Percentiles rank a stretch among this genome's conserved stretches.
These are phyloP conservation scores for Hansfordia pulvinata DNA, from an alignment of 2,329 filamentous ascomycete species.

Conservation along the genomic window DNA sequence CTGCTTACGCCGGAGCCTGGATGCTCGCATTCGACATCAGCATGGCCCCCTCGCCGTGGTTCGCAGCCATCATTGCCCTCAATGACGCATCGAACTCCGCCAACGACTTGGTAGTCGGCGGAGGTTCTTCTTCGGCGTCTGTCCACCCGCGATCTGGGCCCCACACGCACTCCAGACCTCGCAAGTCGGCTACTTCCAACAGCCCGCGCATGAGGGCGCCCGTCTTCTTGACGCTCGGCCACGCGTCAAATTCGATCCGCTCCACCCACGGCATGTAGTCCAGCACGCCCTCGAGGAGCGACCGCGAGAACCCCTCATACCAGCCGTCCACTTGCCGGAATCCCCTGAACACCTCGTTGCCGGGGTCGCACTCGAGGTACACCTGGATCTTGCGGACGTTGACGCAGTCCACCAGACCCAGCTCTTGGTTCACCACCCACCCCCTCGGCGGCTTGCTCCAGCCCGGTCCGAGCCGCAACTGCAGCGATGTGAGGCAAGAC, in stretches of 20 bases:
- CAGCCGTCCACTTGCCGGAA: slow-evolving; percentile 54
- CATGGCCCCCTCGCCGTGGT: no score
- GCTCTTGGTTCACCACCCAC: slow-evolving; percentile 52
- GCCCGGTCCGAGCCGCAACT: slow-evolving; percentile 60
- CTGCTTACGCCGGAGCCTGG: no score
- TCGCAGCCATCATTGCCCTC: no score
- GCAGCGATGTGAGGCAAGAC: slow-evolving; percentile 44
- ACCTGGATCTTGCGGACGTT: slow-evolving; percentile 47
- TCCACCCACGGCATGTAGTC: slow-evolving; percentile 39
- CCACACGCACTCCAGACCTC: slow-evolving; percentile 46
- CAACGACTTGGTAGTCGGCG: no score
- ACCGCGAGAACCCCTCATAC: slow-evolving; percentile 53
- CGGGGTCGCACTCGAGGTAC: slow-evolving; percentile 62
- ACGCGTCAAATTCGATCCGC: slow-evolving; percentile 57
- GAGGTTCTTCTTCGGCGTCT: slow-evolving; percentile 34
- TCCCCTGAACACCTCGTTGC: slow-evolving; percentile 50
- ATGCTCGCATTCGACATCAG: no score
- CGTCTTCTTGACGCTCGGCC: slow-evolving; percentile 47
- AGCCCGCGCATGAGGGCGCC: slow-evolving; percentile 52
- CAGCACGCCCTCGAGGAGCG: slow-evolving; percentile 43
- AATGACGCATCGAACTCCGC: no score
- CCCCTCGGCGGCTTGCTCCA: slow-evolving; percentile 57
- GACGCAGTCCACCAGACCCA: slow-evolving; percentile 50
- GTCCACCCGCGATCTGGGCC: slow-evolving; percentile 56
- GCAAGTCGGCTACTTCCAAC: slow-evolving; percentile 32